Conservation (phyloP, 2,329 filamentous ascomycete genomes). For the Cercospora sp. region DNA sequence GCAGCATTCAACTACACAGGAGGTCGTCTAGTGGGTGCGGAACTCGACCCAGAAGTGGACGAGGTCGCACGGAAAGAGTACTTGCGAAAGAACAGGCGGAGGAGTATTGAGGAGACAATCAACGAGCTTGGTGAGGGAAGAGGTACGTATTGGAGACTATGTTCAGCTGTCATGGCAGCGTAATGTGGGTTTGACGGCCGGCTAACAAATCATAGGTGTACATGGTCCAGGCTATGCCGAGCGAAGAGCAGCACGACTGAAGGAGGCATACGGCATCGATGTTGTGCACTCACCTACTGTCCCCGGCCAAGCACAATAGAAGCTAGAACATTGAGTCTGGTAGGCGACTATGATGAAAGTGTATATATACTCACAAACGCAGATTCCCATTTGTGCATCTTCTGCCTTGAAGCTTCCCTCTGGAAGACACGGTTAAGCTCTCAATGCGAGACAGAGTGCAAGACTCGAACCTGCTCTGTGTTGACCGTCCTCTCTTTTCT, state of each 20-base stretch:
- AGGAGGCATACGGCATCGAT: slow-evolving; percentile 85
- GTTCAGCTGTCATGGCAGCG: background rate
- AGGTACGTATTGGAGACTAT: slow-evolving; percentile 55
- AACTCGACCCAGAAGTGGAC: slow-evolving; percentile 58
- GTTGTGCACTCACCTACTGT: slow-evolving; percentile 47
- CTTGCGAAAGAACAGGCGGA: slow-evolving; percentile 70
- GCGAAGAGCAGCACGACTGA: slow-evolving; percentile 75
- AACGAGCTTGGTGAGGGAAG: slow-evolving; percentile 81
- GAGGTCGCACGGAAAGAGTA: slow-evolving; percentile 76
- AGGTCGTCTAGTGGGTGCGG: slow-evolving; percentile 57
- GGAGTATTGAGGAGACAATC: slow-evolving; percentile 76
- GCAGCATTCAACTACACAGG: slow-evolving; percentile 69
- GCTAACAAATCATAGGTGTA: slow-evolving; percentile 60
- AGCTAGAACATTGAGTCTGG: background rate
- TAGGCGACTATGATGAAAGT: slow-evolving; percentile 6
- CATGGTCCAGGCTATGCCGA: slow-evolving; percentile 80
- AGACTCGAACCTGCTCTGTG: background rate
- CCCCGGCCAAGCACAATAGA: slow-evolving; percentile 12
- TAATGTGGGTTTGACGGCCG: slow-evolving; percentile 4
- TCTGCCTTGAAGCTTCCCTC: background rate
- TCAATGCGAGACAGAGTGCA: background rate
- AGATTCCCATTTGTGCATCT: slow-evolving; percentile 12
- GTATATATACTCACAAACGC: slow-evolving; percentile 21
- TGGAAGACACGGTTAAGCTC: background rate
- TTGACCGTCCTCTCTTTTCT: background rate